A percentile compares a stretch with the other conserved stretches of the same genome.
These are phyloP conservation scores for Fusarium sp. DNA, from an alignment of 2,329 filamentous ascomycete species.

Conservation along the genomic window DNA sequence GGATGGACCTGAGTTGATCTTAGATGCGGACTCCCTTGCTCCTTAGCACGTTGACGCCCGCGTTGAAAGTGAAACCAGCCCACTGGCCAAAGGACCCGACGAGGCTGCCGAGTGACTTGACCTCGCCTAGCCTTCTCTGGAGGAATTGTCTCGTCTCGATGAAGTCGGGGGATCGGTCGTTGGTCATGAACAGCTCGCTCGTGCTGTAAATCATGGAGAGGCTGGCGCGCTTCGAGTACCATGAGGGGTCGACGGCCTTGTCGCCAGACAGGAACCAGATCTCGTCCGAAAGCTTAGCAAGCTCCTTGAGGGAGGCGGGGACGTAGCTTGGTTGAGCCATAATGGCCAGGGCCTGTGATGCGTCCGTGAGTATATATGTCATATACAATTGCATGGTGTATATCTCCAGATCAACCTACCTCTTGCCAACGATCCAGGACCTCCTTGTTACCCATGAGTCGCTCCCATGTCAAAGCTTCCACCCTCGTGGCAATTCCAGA, in stretches of 20 bases:
- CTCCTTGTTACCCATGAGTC: constrained; percentile 79
- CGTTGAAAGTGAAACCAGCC: constrained; percentile 83
- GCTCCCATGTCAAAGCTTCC: constrained; percentile 78
- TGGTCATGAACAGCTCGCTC: constrained; percentile 94
- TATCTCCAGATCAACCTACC: constrained; percentile 62
- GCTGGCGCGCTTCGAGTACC: constrained; percentile 79
- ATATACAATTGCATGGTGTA: neutral
- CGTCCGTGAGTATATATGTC: constrained; percentile 22
- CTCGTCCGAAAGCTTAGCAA: constrained; percentile 88
- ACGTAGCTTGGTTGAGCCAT: constrained; percentile 89
- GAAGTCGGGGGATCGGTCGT: constrained; percentile 80
- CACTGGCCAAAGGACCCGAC: constrained; percentile 78
- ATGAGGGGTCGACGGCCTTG: constrained; percentile 81
- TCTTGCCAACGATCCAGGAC: constrained; percentile 88
- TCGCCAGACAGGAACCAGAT: constrained; percentile 92
- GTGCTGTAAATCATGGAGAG: constrained; percentile 73
- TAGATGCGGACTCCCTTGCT: constrained; percentile 89
- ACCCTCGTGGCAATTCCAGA: constrained; percentile 73
- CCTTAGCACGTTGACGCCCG: constrained; percentile 83
- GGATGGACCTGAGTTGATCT: constrained; percentile 27
- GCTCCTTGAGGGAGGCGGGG: constrained; percentile 80
- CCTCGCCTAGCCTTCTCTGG: constrained; percentile 78
- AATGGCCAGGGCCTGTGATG: constrained; percentile 80
- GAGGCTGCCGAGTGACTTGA: constrained; percentile 70
- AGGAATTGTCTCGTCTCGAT: constrained; percentile 84